Evolutionary conservation across 768 basidiomycete genomes (phyloP), one percentile per base, ranked within the genome.

Genomic region (Leccinum arenicola): DNA sequence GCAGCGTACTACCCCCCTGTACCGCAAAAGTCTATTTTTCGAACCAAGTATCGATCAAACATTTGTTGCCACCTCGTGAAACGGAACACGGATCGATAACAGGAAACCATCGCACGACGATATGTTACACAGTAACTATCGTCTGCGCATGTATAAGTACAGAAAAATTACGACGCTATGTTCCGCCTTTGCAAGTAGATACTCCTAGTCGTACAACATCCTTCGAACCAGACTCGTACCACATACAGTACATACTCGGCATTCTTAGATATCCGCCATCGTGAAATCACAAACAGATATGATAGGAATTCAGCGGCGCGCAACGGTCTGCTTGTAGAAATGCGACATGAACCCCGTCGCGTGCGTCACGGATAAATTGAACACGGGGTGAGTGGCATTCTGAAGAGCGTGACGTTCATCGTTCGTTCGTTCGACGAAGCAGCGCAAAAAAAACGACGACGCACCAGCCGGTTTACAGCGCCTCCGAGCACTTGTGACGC

Each of bases 341-440:
- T 89, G 78, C 11, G 79, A 75, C 83, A 93, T 85, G 19, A 93
- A 80, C 0, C 69, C 81, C 62, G 87, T 82, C 3, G 83, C 72
- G 62, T 92, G 84, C 0, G 89, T 84, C 4, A 84, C 76, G 0
- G 89, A 87, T 51, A 93, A 72, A 62, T 91, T 90, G 73, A 91
- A 88, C 14, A 93, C 61, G 0, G 91, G 91, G 60, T 91, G 88
- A 0, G 88, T 89, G 6, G 91, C 89, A 65, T 94, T 94, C 90
- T 93, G 60, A 19, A 6, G 11, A 38, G 15, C 36, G 17, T 11
- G 11, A 49, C 3, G 48, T 23, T 25, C 11, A 25, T 25, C 23
- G 7, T 25, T 40, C 38, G 38, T 40, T 40, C 38, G 38, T 40
- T 40, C 12, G 48, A 23, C 15, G 48, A 49, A 23, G 23, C 14